Base-by-base conservation (phyloP, 1,284 basidiomycete genomes). In the Microbotryum saponariae region DNA sequence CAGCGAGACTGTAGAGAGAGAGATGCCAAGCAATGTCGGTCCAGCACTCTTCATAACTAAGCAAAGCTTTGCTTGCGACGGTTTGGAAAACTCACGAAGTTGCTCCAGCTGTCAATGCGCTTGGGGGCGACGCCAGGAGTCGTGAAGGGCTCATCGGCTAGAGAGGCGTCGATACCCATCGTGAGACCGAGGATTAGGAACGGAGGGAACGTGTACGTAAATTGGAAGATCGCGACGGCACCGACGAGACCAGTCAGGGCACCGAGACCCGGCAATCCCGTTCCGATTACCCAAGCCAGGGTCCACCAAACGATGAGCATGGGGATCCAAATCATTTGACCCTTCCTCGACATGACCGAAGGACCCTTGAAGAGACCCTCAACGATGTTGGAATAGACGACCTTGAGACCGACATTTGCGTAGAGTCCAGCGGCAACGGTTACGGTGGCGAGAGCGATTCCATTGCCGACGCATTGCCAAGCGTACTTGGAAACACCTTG, bases 361-460 rank as follows among this genome's bases (percentile, higher is more conserved):
- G 63, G 60, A 0, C 83, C 84, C 21, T 76, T 72, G 69, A 84
- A 77, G 71, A 80, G 75, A 18, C 78, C 79, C 56, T 84, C 79
- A 6, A 86, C 69, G 56, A 86, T 83, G 73, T 85, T 84, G 14
- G 82, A 81, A 65, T 86, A 87, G 45, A 86, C 70, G 18, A 83
- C 82, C 25, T 75, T 74, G 58, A 71, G 59, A n/a, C 62, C 60
- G 44, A 62, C 61, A 51, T 62, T 64, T 1, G 69, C 70, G 60
- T 74, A 74, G 1, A 74, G 67, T 12, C 67, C 68, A 4, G 71
- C 73, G 14, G 73, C 73, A 54, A 73, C 71, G 44, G 67, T 55
- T 9, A 66, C 71, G 4, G 73, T 72, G 48, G 73, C 55, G 21
- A 74, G 71, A 14, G 66, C 68, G 42, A 75, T 61, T 33, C 70